These are phyloP conservation scores for Melampsora larici-populina DNA, from an alignment of 1,284 basidiomycete genomes.

Conservation along the genomic window DNA sequence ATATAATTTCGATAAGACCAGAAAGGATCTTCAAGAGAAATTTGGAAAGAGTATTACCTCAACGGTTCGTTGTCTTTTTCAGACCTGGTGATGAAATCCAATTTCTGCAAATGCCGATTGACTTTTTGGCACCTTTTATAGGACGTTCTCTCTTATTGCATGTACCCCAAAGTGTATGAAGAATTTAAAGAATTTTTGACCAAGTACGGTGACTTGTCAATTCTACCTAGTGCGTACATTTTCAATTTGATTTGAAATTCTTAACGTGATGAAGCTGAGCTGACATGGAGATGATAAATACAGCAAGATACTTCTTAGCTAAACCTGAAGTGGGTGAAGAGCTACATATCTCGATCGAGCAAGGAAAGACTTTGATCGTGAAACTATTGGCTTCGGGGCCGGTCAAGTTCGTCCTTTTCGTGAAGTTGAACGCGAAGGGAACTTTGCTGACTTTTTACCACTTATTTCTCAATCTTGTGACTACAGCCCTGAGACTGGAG, in stretches of 20 bases:
- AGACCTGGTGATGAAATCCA: no score
- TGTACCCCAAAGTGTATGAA: conserved; percentile 71
- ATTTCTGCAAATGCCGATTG: no score
- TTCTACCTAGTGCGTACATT: conserved; percentile 10
- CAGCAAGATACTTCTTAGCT: conserved; percentile 94
- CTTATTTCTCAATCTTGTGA: neutral
- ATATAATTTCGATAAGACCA: no score
- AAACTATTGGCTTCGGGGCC: conserved; percentile 84
- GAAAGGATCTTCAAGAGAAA: no score
- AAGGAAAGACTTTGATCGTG: conserved; percentile 95
- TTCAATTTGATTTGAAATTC: neutral
- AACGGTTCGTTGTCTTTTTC: no score
- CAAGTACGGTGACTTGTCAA: conserved; percentile 27
- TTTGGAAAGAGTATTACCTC: no score
- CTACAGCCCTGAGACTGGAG: conserved; percentile 68
- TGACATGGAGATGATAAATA: conserved; percentile 57
- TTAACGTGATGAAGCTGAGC: neutral
- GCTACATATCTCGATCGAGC: conserved; percentile 97
- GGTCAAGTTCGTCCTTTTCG: conserved; percentile 60
- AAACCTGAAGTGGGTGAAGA: conserved; percentile 98
- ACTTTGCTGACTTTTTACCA: neutral
- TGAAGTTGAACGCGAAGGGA: no score
- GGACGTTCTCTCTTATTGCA: no score
- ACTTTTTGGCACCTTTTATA: no score
- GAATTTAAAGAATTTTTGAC: conserved; percentile 29